Base-by-base conservation (phyloP, 441 rosid species). In the Jatropha multifida region DNA sequence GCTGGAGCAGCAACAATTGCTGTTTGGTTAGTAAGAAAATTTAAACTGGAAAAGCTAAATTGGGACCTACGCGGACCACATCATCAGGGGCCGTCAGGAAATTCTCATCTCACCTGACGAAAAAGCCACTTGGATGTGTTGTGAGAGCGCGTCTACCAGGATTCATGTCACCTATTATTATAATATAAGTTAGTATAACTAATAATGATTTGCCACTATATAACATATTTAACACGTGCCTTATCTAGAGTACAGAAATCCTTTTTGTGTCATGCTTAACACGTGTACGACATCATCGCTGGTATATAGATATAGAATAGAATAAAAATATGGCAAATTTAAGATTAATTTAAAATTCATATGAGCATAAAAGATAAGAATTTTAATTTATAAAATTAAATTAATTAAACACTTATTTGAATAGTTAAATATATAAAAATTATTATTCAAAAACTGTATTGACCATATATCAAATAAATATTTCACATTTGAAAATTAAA, bases 71-170 rank as follows among this genome's bases (percentile, higher is more conserved):
- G 12, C 61, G 68, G 56, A 1, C 52, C 69, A 37, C 69, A 26
- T 63, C 44, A 32, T 46, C 15, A 5, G 7, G 3, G 18, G 2
- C 0, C 2, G 69, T 37, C 49, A 32, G 68, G 48, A 10, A n/a
- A 62, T 23, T 37, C 38, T 38, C 26, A 69, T 61, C 52, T 49
- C 68, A 60, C 78, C 69, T 60, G 68, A 68, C 14, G 68, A 59
- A 75, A 68, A 7, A 15, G 51, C 4, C 9, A 10, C 2, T 9
- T 26, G 1, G 32, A 7, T 12, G 64, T 26, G 65, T 54, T 17
- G 58, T 54, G 4, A 14, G 58, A 52, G 18, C 56, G 56, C 5
- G 18, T 52, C 58, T 7, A 54, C 20, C 17, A 5, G 23, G 0
- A 26, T 13, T 10, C 13, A 10, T 23, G 42, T 2, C 8, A 15